These are phyloP conservation scores for Patellaria atrata DNA, from an alignment of 495 filamentous ascomycete species.

Conservation along the genomic window DNA sequence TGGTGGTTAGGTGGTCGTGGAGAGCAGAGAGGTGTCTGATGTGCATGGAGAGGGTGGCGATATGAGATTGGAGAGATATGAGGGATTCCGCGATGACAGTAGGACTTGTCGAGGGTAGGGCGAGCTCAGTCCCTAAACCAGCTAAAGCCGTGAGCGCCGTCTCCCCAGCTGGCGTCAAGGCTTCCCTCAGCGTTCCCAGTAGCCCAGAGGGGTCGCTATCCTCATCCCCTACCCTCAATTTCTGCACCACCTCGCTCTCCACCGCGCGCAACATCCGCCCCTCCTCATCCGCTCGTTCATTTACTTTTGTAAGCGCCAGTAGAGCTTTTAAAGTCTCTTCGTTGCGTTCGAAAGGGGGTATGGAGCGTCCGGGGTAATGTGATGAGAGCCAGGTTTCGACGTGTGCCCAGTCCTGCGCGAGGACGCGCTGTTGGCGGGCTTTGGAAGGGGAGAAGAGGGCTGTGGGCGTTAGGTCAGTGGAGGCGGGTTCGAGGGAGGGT, in stretches of 20 bases:
- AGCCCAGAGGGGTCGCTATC: no score
- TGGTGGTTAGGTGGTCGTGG: constrained; percentile 10
- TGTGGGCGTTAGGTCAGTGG: constrained; percentile 26
- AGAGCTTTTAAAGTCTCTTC: constrained; percentile 65
- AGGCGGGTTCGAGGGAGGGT: no score
- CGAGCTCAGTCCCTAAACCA: constrained; percentile 7
- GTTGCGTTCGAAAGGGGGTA: constrained; percentile 69
- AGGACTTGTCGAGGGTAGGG: constrained; percentile 3
- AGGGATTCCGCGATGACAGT: constrained; percentile 13
- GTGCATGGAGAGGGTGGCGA: constrained; percentile 12
- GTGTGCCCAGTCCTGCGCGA: constrained; percentile 78
- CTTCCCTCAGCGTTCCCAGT: constrained; percentile 3
- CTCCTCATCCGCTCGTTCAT: constrained; percentile 74
- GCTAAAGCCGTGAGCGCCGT: constrained; percentile 11
- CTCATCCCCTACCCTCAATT: constrained; percentile 31
- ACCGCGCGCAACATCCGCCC: constrained; percentile 40
- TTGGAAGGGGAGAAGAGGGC: constrained; percentile 62
- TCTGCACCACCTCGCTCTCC: constrained; percentile 38
- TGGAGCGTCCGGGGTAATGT: constrained; percentile 47
- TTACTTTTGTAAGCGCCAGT: constrained; percentile 57
- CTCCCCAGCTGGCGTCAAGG: constrained; percentile 11
- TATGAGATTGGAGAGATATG: constrained; percentile 10
- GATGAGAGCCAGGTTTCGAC: constrained; percentile 66
- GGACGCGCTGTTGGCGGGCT: constrained; percentile 44
- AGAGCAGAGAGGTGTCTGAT: constrained; percentile 11